Evolutionary conservation across 129 eudicot species (phyloP).

Genomic region (Lonicera japonica): DNA sequence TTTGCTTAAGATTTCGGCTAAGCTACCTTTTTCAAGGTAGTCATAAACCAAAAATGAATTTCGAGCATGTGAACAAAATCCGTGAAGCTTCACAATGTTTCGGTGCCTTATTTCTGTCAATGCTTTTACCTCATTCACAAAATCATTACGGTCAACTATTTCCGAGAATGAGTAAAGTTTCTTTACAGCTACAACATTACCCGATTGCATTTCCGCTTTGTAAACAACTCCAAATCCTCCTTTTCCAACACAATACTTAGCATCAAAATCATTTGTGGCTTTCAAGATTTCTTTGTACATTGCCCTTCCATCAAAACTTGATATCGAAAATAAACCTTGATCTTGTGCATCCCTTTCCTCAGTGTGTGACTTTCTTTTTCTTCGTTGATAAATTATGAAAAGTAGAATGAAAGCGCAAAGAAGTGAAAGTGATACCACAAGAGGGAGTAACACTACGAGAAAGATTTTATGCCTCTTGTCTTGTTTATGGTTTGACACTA

Average conservation of each 20-base stretch:
- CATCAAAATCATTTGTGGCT: conserved; percentile 10
- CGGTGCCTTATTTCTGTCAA: conserved; percentile 16
- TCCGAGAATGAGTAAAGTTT: too few relatives aligned
- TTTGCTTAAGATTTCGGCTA: not conserved
- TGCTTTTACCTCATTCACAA: conserved; percentile 8
- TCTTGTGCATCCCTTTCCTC: not conserved
- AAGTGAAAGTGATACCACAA: conserved; percentile 16
- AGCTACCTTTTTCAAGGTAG: conserved; percentile 12
- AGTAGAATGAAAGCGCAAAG: not conserved
- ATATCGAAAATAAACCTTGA: conserved; percentile 11
- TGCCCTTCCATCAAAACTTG: conserved; percentile 15
- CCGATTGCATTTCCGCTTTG: conserved; percentile 5
- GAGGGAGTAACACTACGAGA: conserved; percentile 18
- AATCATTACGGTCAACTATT: too few relatives aligned
- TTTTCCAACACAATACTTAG: conserved; percentile 15
- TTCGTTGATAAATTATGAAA: not conserved
- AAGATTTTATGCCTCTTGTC: not conserved
- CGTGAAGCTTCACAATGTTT: conserved; percentile 20
- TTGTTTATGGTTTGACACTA: not conserved
- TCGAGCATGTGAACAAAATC: conserved; percentile 18
- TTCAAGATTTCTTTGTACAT: conserved; percentile 15
- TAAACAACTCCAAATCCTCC: conserved; percentile 8
- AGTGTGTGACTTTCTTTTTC: not conserved
- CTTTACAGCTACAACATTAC: not conserved
- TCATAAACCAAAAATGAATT: conserved; percentile 18